Percentiles rank a stretch among this genome's conserved stretches.
Evolutionary conservation across 306 rosid genomes (phyloP).

Genomic region (Glycine latifolia): DNA sequence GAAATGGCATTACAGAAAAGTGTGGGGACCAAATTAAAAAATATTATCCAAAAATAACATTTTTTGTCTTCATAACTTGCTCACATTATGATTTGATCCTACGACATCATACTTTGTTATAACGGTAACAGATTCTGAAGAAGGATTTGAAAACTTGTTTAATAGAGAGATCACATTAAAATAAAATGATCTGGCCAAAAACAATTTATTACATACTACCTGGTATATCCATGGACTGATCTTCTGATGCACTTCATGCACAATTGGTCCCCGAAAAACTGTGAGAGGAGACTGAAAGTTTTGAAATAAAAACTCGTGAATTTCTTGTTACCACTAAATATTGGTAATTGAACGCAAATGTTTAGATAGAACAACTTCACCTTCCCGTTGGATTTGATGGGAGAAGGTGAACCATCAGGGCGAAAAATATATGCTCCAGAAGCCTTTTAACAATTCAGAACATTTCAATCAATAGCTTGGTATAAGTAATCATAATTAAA

Average conservation of each 20-base stretch:
- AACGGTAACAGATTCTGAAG: too few relatives aligned
- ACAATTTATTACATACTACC: slow-evolving; percentile 40
- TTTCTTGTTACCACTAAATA: slow-evolving; percentile 24
- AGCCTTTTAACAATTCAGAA: slow-evolving; percentile 47
- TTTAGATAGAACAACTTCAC: slow-evolving; percentile 38
- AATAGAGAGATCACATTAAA: neutral
- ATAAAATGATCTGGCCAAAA: neutral
- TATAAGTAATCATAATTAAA: slow-evolving; percentile 18
- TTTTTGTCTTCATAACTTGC: neutral
- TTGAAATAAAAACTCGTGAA: slow-evolving; percentile 31
- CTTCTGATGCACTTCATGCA: slow-evolving; percentile 67
- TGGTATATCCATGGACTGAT: slow-evolving; percentile 68
- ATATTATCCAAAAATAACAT: neutral
- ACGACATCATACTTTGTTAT: too few relatives aligned
- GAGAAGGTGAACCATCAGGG: slow-evolving; percentile 58
- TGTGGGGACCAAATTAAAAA: neutral
- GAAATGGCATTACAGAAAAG: neutral
- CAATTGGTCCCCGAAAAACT: slow-evolving; percentile 56
- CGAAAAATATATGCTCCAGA: slow-evolving; percentile 71
- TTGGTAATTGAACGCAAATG: slow-evolving; percentile 6
- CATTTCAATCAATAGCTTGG: slow-evolving; percentile 34
- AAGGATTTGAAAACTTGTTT: neutral
- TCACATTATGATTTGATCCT: neutral
- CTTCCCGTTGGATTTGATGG: slow-evolving; percentile 44
- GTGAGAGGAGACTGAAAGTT: slow-evolving; percentile 52